Percentiles rank a stretch among this genome's conserved stretches.
Conservation (phyloP, 1,284 basidiomycete genomes). For the Quambalaria eucalypti region DNA sequence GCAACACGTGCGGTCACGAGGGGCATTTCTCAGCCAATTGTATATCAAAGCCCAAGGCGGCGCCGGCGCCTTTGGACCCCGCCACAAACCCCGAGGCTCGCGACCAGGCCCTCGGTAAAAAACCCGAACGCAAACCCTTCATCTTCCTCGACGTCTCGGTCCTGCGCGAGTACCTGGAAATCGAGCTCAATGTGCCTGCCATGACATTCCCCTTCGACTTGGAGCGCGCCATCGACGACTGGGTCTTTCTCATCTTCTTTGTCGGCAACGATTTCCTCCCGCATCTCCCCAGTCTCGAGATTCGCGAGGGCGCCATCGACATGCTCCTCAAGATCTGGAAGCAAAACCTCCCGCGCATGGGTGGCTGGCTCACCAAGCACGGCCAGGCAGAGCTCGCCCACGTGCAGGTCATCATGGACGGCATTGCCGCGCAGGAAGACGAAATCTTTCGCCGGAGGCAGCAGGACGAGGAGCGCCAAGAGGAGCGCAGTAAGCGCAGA, state of each 20-base stretch:
- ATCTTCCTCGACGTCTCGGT: slow-evolving; percentile 96
- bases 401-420: slow-evolving; percentile 89
- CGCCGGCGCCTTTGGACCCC: not conserved
- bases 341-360: slow-evolving; percentile 81
- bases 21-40: slow-evolving; percentile 93
- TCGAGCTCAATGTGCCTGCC: slow-evolving; percentile 76
- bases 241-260: slow-evolving; percentile 99
- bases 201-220: slow-evolving; percentile 81
- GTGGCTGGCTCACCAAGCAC: slow-evolving; percentile 90
- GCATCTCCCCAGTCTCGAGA: slow-evolving; percentile 93
- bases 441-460: slow-evolving; percentile 86
- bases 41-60: slow-evolving; percentile 49
- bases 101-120: slow-evolving; percentile 25
- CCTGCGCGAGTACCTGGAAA: slow-evolving; percentile 91
- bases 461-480: slow-evolving; percentile 85
- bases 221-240: slow-evolving; percentile 97
- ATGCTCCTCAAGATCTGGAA: slow-evolving; percentile 92
- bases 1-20: slow-evolving; percentile 82
- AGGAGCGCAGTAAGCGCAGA: slow-evolving; percentile 60
- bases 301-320: slow-evolving; percentile 97
- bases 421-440: slow-evolving; percentile 81
- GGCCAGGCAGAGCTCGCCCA: slow-evolving; percentile 76
- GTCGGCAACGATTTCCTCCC: slow-evolving; percentile 99
- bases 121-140: slow-evolving; percentile 79
- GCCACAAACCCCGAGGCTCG: slow-evolving; percentile 50